A percentile compares a stretch with the other conserved stretches of the same genome.
Conservation (phyloP, 768 basidiomycete species). For the Leucosporidium yakuticum region DNA sequence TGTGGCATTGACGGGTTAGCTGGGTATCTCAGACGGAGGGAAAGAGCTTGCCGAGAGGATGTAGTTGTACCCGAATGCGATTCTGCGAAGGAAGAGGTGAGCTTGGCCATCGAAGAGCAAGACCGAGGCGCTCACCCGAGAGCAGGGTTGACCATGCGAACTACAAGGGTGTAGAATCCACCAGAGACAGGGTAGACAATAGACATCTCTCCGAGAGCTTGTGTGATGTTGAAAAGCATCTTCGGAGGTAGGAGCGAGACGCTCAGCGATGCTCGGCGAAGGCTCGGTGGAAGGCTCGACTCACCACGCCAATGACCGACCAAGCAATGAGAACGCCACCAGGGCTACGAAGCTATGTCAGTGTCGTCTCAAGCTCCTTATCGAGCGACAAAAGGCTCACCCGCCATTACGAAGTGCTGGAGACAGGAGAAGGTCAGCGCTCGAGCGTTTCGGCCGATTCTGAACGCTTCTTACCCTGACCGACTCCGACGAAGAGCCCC, state of each 20-base stretch:
- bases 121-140: slow-evolving; percentile 7
- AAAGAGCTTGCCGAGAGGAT: not conserved
- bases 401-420: too few relatives aligned
- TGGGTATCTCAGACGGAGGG: not conserved
- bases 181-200: slow-evolving; percentile 34
- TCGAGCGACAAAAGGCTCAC: too few relatives aligned
- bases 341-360: slow-evolving; percentile 5
- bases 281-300: not conserved
- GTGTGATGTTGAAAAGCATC: slow-evolving; percentile 23
- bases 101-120: too few relatives aligned
- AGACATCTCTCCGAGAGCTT: slow-evolving; percentile 37
- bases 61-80: slow-evolving; percentile 38
- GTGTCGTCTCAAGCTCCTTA: too few relatives aligned
- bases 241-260: too few relatives aligned
- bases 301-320: slow-evolving; percentile 30
- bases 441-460: too few relatives aligned
- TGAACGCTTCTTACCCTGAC: too few relatives aligned
- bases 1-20: slow-evolving; percentile 68
- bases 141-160: slow-evolving; percentile 34
- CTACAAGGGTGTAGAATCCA: slow-evolving; percentile 38
- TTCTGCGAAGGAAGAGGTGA: not conserved
- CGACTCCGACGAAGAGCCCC: slow-evolving; percentile 24
- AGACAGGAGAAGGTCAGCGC: too few relatives aligned
- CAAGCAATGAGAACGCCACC: slow-evolving; percentile 34
- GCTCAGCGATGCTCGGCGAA: not conserved